These are phyloP conservation scores for Lactifluus subvellereus DNA, from an alignment of 768 basidiomycete species.

Conservation along the genomic window DNA sequence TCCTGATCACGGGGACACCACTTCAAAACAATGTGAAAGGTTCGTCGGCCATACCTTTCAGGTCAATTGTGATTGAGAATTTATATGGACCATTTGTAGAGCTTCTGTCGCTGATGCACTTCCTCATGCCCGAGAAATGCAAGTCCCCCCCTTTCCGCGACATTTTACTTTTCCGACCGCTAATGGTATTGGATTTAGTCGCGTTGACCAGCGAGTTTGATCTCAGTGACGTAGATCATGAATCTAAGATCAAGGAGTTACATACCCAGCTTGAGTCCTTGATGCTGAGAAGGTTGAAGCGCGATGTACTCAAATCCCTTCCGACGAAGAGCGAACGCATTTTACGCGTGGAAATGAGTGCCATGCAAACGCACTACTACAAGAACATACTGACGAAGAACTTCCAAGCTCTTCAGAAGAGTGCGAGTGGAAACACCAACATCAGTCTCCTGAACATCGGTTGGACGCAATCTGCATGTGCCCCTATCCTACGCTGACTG, in stretches of 20 bases:
- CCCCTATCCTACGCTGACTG: not conserved
- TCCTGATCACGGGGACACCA: conserved; percentile 97
- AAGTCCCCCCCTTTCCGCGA: conserved; percentile 27
- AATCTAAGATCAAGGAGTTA: conserved; percentile 90
- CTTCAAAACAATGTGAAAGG: conserved; percentile 99
- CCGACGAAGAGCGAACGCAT: conserved; percentile 99
- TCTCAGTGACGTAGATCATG: conserved; percentile 87
- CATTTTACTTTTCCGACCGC: not conserved
- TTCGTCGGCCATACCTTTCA: conserved; percentile 31
- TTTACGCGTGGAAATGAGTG: conserved; percentile 93
- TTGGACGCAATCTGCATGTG: conserved; percentile 30
- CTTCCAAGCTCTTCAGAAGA: conserved; percentile 87
- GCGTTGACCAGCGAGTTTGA: conserved; percentile 94
- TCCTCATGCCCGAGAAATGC: conserved; percentile 99
- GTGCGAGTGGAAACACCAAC: conserved; percentile 81
- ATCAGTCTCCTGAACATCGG: conserved; percentile 95
- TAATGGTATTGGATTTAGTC: conserved; percentile 44
- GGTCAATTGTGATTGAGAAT: conserved; percentile 14
- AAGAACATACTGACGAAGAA: conserved; percentile 99
- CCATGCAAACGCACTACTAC: conserved; percentile 96
- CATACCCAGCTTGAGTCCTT: conserved; percentile 88
- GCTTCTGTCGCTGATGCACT: conserved; percentile 95
- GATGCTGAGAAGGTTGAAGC: conserved; percentile 93
- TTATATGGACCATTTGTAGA: conserved; percentile 43
- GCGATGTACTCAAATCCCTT: conserved; percentile 90